Conservation (phyloP, 140 eudicot species). For the Oenanthe javanica region DNA sequence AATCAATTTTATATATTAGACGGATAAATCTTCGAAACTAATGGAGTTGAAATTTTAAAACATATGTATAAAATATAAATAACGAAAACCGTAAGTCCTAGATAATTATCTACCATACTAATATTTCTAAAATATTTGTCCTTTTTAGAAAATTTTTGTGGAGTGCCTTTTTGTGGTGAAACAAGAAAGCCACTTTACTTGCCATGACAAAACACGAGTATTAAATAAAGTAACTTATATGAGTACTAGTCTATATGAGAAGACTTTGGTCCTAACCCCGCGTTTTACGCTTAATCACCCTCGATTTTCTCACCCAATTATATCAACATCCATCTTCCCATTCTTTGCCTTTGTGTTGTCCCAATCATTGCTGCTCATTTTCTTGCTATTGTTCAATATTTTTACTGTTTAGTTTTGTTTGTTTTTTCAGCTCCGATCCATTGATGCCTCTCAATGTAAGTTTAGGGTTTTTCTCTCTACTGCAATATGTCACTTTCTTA, state of each 20-base stretch:
- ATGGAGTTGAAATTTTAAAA: too few relatives aligned
- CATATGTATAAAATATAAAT: too few relatives aligned
- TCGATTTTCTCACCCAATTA: background rate
- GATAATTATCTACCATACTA: too few relatives aligned
- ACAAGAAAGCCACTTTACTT: background rate
- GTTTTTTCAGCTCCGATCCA: background rate
- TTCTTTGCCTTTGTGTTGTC: background rate
- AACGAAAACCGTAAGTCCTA: too few relatives aligned
- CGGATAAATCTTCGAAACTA: too few relatives aligned
- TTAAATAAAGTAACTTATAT: too few relatives aligned
- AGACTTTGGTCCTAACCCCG: constrained; percentile 3
- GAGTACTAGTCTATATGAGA: background rate
- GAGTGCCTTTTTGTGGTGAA: background rate
- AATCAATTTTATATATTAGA: too few relatives aligned
- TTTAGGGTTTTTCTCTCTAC: background rate
- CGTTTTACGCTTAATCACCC: background rate
- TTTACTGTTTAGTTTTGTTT: background rate
- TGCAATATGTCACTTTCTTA: background rate
- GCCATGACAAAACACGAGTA: background rate
- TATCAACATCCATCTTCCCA: background rate
- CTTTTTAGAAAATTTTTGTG: too few relatives aligned
- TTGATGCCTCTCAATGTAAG: background rate
- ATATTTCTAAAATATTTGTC: too few relatives aligned
- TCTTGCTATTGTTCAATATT: background rate
- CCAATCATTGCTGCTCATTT: background rate